Percentiles rank a stretch among this genome's conserved stretches.
Conservation (phyloP, 768 basidiomycete genomes). For the Hypsizygus marmoreus region DNA sequence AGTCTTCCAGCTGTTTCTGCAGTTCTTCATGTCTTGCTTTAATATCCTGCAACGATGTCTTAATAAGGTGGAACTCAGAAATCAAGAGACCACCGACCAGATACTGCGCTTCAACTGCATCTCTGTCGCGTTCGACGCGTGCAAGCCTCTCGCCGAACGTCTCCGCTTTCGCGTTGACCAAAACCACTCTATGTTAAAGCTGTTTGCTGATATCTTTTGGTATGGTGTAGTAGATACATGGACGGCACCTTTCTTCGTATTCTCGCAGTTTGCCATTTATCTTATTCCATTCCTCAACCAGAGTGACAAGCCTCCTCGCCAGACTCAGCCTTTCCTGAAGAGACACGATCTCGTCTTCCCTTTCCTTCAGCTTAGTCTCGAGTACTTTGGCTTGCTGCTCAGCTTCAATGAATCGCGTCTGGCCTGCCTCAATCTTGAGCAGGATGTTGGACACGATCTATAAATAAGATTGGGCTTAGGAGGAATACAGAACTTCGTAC, state of each 20-base stretch:
- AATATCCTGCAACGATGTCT: constrained; percentile 17
- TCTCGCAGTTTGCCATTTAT: constrained; percentile 6
- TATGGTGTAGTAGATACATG: not conserved
- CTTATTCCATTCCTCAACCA: constrained; percentile 13
- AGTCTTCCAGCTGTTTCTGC: constrained; percentile 23
- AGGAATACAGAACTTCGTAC: too few relatives aligned
- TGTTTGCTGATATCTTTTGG: not conserved
- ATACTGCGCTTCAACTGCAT: constrained; percentile 17
- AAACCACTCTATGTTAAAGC: constrained; percentile 1
- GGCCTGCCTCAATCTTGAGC: constrained; percentile 24
- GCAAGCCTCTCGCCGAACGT: constrained; percentile 14
- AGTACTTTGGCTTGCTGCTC: constrained; percentile 22
- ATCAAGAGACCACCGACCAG: constrained; percentile 15
- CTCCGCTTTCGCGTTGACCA: constrained; percentile 19
- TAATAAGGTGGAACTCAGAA: not conserved
- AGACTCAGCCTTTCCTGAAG: constrained; percentile 18
- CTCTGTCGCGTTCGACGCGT: constrained; percentile 10
- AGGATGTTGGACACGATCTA: constrained; percentile 26
- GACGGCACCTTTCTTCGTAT: constrained; percentile 12
- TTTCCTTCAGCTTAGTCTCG: constrained; percentile 22
- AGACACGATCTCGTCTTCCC: constrained; percentile 17
- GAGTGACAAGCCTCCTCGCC: constrained; percentile 8
- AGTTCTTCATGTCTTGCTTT: constrained; percentile 19
- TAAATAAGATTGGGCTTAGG: too few relatives aligned
- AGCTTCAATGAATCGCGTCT: constrained; percentile 26